A percentile compares a stretch with the other conserved stretches of the same genome.
phyloP scores from a whole-genome alignment of 2,329 filamentous ascomycete genomes.

The Chaetomium olivaceum region DNA sequence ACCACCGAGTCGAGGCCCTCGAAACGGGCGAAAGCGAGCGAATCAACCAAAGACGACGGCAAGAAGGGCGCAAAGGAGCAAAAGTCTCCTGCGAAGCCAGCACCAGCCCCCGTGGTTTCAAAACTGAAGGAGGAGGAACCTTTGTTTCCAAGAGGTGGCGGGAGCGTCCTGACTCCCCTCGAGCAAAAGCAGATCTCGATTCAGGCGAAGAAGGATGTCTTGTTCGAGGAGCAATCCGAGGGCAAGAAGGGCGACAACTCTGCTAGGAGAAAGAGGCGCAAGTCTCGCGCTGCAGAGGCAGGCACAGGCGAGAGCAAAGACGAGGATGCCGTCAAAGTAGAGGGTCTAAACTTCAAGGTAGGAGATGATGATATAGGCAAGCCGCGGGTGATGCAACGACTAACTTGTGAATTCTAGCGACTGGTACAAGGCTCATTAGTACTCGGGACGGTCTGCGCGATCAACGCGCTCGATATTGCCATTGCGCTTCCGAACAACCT shows the following conservation, averaged over 20 bases:
- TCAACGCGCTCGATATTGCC: slow-evolving; percentile 76
- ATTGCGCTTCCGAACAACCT: slow-evolving; percentile 91
- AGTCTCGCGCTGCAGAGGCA: slow-evolving; percentile 52
- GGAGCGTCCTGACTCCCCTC: slow-evolving; percentile 83
- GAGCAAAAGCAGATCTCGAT: slow-evolving; percentile 97
- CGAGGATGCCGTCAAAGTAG: slow-evolving; percentile 68
- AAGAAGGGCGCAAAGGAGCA: slow-evolving; percentile 33
- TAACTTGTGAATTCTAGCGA: slow-evolving; percentile 54
- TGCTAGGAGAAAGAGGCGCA: slow-evolving; percentile 55
- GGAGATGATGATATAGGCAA: slow-evolving; percentile 26
- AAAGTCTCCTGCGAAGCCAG: slow-evolving; percentile 39
- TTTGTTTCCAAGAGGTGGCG: slow-evolving; percentile 89
- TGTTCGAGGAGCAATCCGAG: slow-evolving; percentile 77
- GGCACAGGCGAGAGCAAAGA: slow-evolving; percentile 55
- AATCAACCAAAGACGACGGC: slow-evolving; percentile 38
- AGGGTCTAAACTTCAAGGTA: slow-evolving; percentile 89
- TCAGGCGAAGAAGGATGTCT: slow-evolving; percentile 86
- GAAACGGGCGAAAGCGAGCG: slow-evolving; percentile 48
- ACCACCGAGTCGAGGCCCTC: slow-evolving; percentile 49
- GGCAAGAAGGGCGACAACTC: slow-evolving; percentile 46
- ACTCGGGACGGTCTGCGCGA: slow-evolving; percentile 79
- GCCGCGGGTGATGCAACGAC: neutral
- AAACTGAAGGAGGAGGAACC: slow-evolving; percentile 75
- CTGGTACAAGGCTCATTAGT: slow-evolving; percentile 83
- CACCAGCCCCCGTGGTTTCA: slow-evolving; percentile 42